Percentiles rank a stretch among this genome's conserved stretches.
Conservation (phyloP, 1,139 yeast species). For the Nematodospora anomalae region DNA sequence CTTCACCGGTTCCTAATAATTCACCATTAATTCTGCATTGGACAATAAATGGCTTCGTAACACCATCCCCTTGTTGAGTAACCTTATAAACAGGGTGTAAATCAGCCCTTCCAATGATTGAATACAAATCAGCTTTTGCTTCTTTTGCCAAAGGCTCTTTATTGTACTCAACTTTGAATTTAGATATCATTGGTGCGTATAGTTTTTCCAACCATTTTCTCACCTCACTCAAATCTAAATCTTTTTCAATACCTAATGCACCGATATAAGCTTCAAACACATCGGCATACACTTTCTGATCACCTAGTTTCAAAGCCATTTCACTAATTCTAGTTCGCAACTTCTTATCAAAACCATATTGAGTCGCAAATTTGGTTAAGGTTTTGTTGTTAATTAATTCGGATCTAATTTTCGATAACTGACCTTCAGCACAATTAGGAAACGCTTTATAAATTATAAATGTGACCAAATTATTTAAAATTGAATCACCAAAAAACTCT, state of each 20-base stretch:
- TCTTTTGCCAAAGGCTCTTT: slow-evolving; percentile 47
- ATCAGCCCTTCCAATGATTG: slow-evolving; percentile 75
- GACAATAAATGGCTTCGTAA: slow-evolving; percentile 53
- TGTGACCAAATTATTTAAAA: slow-evolving; percentile 73
- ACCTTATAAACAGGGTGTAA: slow-evolving; percentile 66
- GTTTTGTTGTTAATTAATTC: slow-evolving; percentile 73
- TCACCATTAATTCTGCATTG: slow-evolving; percentile 64
- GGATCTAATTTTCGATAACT: slow-evolving; percentile 69
- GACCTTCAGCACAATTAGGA: slow-evolving; percentile 80
- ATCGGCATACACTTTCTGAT: slow-evolving; percentile 66
- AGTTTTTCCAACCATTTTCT: slow-evolving; percentile 61
- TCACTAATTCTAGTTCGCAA: slow-evolving; percentile 51
- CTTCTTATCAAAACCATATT: slow-evolving; percentile 67
- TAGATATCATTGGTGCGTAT: slow-evolving; percentile 33
- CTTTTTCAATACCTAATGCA: slow-evolving; percentile 66
- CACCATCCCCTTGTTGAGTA: slow-evolving; percentile 53
- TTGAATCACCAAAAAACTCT: slow-evolving; percentile 92
- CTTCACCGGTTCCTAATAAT: slow-evolving; percentile 59
- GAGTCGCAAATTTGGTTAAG: slow-evolving; percentile 66
- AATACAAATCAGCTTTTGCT: slow-evolving; percentile 79
- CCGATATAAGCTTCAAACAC: slow-evolving; percentile 91
- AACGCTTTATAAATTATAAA: slow-evolving; percentile 62
- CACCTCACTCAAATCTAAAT: slow-evolving; percentile 47
- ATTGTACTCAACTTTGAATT: slow-evolving; percentile 28
- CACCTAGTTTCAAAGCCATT: slow-evolving; percentile 33